These are phyloP conservation scores for Xylariaceae sp. DNA, from an alignment of 2,329 filamentous ascomycete genomes.

Conservation along the genomic window DNA sequence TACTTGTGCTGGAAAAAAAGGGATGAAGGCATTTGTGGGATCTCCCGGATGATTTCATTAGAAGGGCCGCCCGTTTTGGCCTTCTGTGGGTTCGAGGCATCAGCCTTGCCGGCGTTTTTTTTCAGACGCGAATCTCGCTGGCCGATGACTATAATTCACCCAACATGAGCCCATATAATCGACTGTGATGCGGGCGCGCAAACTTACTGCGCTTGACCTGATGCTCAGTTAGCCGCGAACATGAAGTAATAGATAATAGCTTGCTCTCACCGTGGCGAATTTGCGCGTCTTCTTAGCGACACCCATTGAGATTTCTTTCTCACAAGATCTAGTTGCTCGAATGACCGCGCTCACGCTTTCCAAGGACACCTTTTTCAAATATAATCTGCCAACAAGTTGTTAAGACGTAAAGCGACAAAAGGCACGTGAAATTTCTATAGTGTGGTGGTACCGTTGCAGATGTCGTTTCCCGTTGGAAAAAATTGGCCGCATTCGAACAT, in stretches of 20 bases:
- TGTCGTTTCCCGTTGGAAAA: conserved; percentile 10
- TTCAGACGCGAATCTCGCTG: conserved; percentile 81
- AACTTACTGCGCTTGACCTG: conserved; percentile 39
- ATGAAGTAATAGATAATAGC: conserved; percentile 27
- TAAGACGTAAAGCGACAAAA: too few relatives aligned
- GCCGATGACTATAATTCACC: conserved; percentile 63
- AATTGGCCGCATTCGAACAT: conserved; percentile 4
- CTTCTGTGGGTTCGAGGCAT: conserved; percentile 62
- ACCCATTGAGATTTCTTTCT: conserved; percentile 17
- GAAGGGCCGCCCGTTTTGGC: conserved; percentile 56
- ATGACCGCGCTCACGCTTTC: too few relatives aligned
- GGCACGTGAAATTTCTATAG: too few relatives aligned
- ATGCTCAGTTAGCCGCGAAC: conserved; percentile 35
- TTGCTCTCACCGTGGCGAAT: conserved; percentile 23
- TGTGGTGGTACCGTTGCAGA: too few relatives aligned
- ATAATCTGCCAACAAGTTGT: too few relatives aligned
- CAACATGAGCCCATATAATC: conserved; percentile 6
- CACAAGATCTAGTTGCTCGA: too few relatives aligned
- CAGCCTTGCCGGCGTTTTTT: conserved; percentile 75
- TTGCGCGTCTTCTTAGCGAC: conserved; percentile 29
- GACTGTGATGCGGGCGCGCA: neutral
- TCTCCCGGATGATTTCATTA: conserved; percentile 73
- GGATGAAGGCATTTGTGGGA: conserved; percentile 80
- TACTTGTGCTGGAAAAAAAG: conserved; percentile 79
- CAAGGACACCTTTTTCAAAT: too few relatives aligned